Conservation (phyloP, 805 yeast genomes). For the Jamesozyma lodderae region DNA sequence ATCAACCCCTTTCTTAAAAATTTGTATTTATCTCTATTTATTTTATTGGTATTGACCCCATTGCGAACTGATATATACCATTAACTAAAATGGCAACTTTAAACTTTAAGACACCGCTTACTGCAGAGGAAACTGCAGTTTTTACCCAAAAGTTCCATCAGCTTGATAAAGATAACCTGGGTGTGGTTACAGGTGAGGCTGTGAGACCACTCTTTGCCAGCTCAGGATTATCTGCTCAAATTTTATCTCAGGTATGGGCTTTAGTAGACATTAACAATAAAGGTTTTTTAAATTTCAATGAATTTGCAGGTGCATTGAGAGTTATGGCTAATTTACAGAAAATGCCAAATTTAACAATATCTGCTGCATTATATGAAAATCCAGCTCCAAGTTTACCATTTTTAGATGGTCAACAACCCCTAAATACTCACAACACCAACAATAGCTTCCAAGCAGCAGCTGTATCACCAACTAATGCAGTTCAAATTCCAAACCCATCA, state of each 20-base stretch:
- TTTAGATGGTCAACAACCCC: neutral
- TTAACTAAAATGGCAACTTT: slow-evolving; percentile 21
- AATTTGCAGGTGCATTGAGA: slow-evolving; percentile 81
- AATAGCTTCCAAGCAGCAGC: slow-evolving; percentile 13
- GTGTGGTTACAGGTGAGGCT: slow-evolving; percentile 80
- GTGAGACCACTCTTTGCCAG: slow-evolving; percentile 78
- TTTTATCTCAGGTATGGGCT: slow-evolving; percentile 89
- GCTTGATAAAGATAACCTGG: slow-evolving; percentile 70
- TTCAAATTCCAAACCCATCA: slow-evolving; percentile 42
- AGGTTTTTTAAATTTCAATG: slow-evolving; percentile 73
- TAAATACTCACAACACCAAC: neutral
- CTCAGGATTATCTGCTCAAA: slow-evolving; percentile 69
- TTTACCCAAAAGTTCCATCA: slow-evolving; percentile 70
- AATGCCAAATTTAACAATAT: slow-evolving; percentile 34
- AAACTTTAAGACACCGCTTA: slow-evolving; percentile 32
- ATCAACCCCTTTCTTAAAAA: too few relatives aligned
- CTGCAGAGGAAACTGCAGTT: slow-evolving; percentile 67
- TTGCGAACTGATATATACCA: too few relatives aligned
- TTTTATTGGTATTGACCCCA: too few relatives aligned
- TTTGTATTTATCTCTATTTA: too few relatives aligned
- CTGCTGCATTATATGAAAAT: slow-evolving; percentile 32
- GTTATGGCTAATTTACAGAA: slow-evolving; percentile 87
- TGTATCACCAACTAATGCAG: slow-evolving; percentile 26
- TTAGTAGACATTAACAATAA: slow-evolving; percentile 80
- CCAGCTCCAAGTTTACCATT: slow-evolving; percentile 13